Conservation (phyloP, 1,139 yeast species). For the Yamadazyma buinensis region DNA sequence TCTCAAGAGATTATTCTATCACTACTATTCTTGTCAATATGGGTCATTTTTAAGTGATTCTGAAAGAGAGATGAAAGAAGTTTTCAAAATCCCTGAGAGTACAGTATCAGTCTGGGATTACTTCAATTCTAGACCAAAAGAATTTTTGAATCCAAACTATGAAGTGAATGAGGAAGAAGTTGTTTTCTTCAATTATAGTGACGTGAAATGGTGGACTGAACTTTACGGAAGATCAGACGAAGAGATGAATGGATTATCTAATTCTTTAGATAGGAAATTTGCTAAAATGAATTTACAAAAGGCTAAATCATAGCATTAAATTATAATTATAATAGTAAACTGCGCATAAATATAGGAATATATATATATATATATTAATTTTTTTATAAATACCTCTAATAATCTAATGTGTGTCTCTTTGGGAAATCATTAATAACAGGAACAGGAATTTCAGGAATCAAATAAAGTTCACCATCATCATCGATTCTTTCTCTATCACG, state of each 20-base stretch:
- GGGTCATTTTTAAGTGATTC: constrained; percentile 82
- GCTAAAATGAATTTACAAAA: constrained; percentile 29
- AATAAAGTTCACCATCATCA: constrained; percentile 80
- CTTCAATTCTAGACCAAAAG: constrained; percentile 70
- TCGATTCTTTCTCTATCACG: constrained; percentile 84
- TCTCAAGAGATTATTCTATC: constrained; percentile 77
- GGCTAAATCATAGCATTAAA: not conserved
- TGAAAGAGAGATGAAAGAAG: constrained; percentile 52
- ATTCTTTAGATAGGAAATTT: constrained; percentile 41
- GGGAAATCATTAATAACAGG: constrained; percentile 64
- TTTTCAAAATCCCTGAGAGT: constrained; percentile 32
- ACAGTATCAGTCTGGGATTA: constrained; percentile 94
- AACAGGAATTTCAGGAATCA: constrained; percentile 67
- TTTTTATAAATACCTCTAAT: too few relatives aligned
- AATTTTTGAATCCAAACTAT: constrained; percentile 59
- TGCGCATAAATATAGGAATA: not conserved
- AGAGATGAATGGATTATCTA: constrained; percentile 69
- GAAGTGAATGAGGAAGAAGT: constrained; percentile 34
- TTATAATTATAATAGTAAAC: not conserved
- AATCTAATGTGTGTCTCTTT: constrained; percentile 52
- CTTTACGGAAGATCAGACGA: constrained; percentile 71
- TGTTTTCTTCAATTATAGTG: constrained; percentile 62
- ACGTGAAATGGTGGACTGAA: constrained; percentile 86
- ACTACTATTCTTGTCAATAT: constrained; percentile 89
- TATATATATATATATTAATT: not conserved